Percentiles rank a stretch among this genome's conserved stretches.
Conservation (phyloP, 345 rosid genomes). For the Moringa oleifera region DNA sequence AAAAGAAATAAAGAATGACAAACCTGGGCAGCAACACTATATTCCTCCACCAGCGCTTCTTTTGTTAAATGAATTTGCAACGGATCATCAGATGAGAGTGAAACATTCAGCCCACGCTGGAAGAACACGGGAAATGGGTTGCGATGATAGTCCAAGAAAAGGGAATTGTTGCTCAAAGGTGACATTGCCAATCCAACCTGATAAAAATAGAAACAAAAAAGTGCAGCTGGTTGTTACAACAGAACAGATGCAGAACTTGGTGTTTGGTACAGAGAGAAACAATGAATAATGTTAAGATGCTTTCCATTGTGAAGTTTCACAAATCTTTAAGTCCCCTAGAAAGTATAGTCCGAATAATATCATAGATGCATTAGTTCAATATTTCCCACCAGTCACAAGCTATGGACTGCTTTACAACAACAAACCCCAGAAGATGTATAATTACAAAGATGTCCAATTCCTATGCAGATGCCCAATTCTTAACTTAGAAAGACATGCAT, state of each 20-base stretch:
- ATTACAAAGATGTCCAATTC: neutral
- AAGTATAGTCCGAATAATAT: too few relatives aligned
- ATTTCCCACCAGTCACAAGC: neutral
- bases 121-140: constrained; percentile 44
- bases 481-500: neutral
- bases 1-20: neutral
- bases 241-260: neutral
- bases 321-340: too few relatives aligned
- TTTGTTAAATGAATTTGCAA: constrained; percentile 55
- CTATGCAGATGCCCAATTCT: constrained; percentile 3
- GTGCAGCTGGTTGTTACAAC: neutral
- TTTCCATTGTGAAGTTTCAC: too few relatives aligned
- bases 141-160: constrained; percentile 48
- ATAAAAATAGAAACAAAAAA: neutral
- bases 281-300: neutral
- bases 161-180: constrained; percentile 56
- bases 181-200: constrained; percentile 53
- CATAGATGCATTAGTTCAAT: too few relatives aligned
- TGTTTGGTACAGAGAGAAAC: neutral
- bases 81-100: constrained; percentile 50
- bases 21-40: constrained; percentile 55
- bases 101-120: constrained; percentile 49
- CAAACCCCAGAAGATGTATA: neutral
- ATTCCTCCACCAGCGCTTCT: constrained; percentile 52
- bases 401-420: neutral